Evolutionary conservation across 805 yeast species (phyloP), one percentile per base, ranked within the genome.

Genomic region (Hanseniaspora meyeri): DNA sequence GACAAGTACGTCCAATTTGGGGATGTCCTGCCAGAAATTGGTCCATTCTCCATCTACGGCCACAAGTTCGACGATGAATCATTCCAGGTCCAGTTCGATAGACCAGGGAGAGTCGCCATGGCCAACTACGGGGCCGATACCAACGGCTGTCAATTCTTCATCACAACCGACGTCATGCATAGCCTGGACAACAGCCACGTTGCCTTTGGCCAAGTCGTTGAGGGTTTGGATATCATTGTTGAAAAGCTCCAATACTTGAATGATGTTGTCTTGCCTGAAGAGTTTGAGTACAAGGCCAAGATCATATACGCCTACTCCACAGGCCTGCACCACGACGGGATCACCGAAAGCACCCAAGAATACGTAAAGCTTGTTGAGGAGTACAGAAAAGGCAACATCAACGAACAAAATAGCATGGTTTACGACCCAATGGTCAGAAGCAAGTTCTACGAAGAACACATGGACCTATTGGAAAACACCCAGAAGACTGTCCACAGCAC

Each of bases 1-100:
- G 76, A 77, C 57, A 86, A 85, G 67, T 81, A 87, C 84, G 77
- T 89, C 62, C 95, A 87, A 72, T 95, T 95, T 58, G 96, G 96
- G 60, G 91, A 87, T 69, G 82, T 83, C 66, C 82, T 85, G 61
- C 77, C 75, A 29, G 90, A 91, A 16, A 74, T 79, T 55, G 95
- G 95, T 29, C 95, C 96, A 14, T 74, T 75, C 62, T 85, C 95
- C 31, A 82, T 87, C 63, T 85, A 81, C 69, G 96, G 95, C 34
- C 72, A 72, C 57, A 76, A 74, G 64, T 83, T 88, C 65, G 75
- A 73, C 4, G 96, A 89, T 68, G 97, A 89, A 75, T 85, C 81
- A 80, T 71, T 83, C 63, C 61, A 66, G n/a, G 65, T 83, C 62
- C 79, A 77, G 69, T 88, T 83, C 66, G 84, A 79, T 68, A 79